Base-by-base conservation (phyloP, 768 basidiomycete genomes). In the Russula ochroleuca region DNA sequence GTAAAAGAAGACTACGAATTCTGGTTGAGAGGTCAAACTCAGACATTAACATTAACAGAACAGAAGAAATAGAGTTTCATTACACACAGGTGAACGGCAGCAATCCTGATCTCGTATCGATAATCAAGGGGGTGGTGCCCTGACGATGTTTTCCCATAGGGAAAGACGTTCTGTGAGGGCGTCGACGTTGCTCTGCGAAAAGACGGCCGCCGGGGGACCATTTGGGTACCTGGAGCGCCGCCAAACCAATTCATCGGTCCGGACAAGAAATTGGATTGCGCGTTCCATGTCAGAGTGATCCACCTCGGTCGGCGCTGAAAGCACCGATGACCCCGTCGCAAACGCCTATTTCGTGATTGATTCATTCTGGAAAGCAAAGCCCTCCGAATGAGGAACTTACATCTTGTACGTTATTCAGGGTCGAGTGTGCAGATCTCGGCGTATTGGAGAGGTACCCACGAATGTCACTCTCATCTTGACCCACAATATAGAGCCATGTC, bases 101-200 rank as follows among this genome's bases (percentile, higher is more conserved):
- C 19, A 31, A 15, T 33, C 43, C 35, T 43, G 40, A 31, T 28
- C 48, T 50, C n/a, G 23, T 37, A 47, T 43, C 25, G 52, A 41
- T 64, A 40, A 59, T 41, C 51, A 45, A 19, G 67, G 47, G 28
- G 17, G 15, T 25, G 62, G 67, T 33, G 59, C 59, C 61, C 68
- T 68, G 57, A 69, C 25, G 9, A 66, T 64, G 50, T 48, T 69
- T 56, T 69, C 68, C 68, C 68, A 69, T 41, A 69, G 57, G 9
- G 28, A 21, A 45, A 69, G 54, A 23, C 68, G 68, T 49, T 61
- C 55, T 2, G 35, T 35, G 25, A 69, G 33, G 47, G 64, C 64
- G 41, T 67, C 60, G 41, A 69, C 23, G 47, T 69, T 69, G 28
- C 50, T 37, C 33, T 66, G 64, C 23, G 63, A 61, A 51, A 66